Evolutionary conservation across 345 rosid genomes (phyloP).

Genomic region (Hibiscus mutabilis): DNA sequence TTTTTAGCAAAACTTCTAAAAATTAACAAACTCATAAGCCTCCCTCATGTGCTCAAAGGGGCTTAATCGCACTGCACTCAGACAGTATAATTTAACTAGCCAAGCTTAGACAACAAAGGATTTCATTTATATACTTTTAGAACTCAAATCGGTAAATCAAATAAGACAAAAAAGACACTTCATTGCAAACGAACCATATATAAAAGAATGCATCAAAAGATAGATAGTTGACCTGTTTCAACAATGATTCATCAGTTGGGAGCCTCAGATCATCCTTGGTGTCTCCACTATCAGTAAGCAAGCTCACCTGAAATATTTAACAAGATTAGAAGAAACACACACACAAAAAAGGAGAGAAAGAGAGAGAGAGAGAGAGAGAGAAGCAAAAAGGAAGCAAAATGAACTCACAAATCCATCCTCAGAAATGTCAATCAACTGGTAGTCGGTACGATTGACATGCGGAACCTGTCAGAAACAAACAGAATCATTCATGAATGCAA

Average conservation of each 20-base stretch:
- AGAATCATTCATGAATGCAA: not conserved
- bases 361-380: too few relatives aligned
- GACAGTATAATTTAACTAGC: not conserved
- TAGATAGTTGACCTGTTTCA: slow-evolving; percentile 18
- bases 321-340: not conserved
- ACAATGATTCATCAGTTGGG: slow-evolving; percentile 35
- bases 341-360: not conserved
- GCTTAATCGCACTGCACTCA: not conserved
- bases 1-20: not conserved
- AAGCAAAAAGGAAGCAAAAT: not conserved
- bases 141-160: not conserved
- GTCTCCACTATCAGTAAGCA: slow-evolving; percentile 31
- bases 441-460: slow-evolving; percentile 49
- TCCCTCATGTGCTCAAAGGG: too few relatives aligned
- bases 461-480: slow-evolving; percentile 25
- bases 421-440: slow-evolving; percentile 57
- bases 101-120: not conserved
- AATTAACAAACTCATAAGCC: not conserved
- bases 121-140: not conserved
- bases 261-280: slow-evolving; percentile 42
- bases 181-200: not conserved
- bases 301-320: slow-evolving; percentile 22
- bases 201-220: not conserved
- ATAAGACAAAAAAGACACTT: not conserved
- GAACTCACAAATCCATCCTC: slow-evolving; percentile 58